phyloP scores from a whole-genome alignment of 768 basidiomycete genomes.

The Coprinellus aureogranulatus region DNA sequence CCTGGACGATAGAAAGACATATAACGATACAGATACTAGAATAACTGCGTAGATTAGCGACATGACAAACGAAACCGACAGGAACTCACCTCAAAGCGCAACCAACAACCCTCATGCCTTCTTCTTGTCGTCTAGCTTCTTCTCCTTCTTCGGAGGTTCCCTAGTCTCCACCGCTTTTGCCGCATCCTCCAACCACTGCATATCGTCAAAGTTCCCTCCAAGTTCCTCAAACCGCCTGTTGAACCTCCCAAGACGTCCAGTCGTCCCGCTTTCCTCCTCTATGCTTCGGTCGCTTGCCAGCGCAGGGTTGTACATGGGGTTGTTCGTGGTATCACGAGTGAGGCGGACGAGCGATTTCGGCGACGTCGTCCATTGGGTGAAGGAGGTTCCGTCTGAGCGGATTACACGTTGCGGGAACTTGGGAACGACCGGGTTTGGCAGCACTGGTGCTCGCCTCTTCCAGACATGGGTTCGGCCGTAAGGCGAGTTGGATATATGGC shows the following conservation, averaged over 20 bases:
- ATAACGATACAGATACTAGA: too few relatives aligned
- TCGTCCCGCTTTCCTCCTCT: constrained; percentile 68
- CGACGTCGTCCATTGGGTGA: constrained; percentile 85
- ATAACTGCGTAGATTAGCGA: too few relatives aligned
- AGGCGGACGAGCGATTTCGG: constrained; percentile 74
- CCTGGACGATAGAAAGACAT: too few relatives aligned
- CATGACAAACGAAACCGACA: too few relatives aligned
- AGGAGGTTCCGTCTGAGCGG: constrained; percentile 87
- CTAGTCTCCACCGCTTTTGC: too few relatives aligned
- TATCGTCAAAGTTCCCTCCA: constrained; percentile 1
- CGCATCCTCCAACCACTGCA: constrained; percentile 3
- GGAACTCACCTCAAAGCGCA: too few relatives aligned
- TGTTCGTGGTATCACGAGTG: constrained; percentile 86
- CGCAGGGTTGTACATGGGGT: constrained; percentile 81
- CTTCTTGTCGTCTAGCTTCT: neutral
- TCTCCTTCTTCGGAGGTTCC: neutral
- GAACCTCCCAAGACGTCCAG: constrained; percentile 58
- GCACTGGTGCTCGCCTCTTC: constrained; percentile 60
- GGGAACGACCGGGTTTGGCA: constrained; percentile 83
- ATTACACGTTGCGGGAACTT: constrained; percentile 84
- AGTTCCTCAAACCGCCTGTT: too few relatives aligned
- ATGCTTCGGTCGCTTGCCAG: constrained; percentile 48
- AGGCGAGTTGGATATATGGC: constrained; percentile 63
- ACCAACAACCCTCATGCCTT: too few relatives aligned
- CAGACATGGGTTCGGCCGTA: constrained; percentile 87